Evolutionary conservation across 805 yeast species (phyloP).

Genomic region (Nakazawaea anatomiae): DNA sequence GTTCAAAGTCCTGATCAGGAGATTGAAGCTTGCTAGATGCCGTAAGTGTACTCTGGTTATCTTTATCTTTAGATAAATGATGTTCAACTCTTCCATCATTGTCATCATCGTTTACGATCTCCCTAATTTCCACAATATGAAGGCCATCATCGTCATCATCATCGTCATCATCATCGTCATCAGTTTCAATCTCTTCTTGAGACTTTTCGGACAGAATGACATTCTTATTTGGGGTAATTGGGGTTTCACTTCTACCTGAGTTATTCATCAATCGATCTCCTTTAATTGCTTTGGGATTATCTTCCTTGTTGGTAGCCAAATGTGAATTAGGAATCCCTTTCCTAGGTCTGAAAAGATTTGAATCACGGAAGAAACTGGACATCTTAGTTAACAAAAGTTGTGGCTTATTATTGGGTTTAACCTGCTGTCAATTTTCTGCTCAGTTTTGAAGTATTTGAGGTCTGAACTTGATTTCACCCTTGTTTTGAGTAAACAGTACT

Average conservation of each 20-base stretch:
- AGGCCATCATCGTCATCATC: not conserved
- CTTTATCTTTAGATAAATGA: not conserved
- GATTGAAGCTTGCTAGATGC: not conserved
- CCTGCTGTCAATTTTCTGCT: no score
- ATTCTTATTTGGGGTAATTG: not conserved
- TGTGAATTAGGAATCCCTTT: not conserved
- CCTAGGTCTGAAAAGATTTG: slow-evolving; percentile 12
- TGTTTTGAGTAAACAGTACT: no score
- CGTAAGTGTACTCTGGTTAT: not conserved
- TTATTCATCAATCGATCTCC: not conserved
- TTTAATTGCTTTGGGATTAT: not conserved
- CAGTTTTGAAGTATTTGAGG: no score
- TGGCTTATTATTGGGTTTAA: no score
- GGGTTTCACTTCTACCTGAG: not conserved
- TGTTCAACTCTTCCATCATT: no score
- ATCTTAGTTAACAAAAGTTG: slow-evolving; percentile 1
- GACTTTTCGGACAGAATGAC: not conserved
- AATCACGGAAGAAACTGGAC: slow-evolving; percentile 15
- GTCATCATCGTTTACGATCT: not conserved
- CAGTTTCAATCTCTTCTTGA: not conserved
- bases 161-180: slow-evolving; percentile 1
- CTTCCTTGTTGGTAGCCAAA: not conserved
- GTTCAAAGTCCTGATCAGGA: slow-evolving; percentile 2
- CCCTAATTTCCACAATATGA: slow-evolving; percentile 6
- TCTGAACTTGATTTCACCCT: no score